These are phyloP conservation scores for Aspergillus spinulosporus DNA, from an alignment of 2,329 filamentous ascomycete species.

Conservation along the genomic window DNA sequence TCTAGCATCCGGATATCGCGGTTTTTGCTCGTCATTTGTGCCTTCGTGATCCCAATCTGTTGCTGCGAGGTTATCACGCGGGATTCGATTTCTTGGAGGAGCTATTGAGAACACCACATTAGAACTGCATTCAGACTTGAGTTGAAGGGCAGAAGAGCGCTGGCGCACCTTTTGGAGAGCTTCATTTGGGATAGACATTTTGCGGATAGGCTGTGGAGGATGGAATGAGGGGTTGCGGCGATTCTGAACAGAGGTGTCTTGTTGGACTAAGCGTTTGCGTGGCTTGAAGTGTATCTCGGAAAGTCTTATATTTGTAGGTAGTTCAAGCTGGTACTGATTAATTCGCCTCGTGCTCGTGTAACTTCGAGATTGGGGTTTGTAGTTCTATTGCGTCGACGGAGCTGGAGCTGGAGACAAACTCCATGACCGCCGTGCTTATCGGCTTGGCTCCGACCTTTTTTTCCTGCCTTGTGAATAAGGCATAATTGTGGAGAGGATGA, in stretches of 20 bases:
- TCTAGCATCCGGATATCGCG: conserved; percentile 86
- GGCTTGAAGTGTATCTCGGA: neutral
- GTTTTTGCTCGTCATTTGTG: conserved; percentile 81
- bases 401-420: neutral
- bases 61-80: conserved; percentile 87
- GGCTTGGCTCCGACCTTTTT: conserved; percentile 12
- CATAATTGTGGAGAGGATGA: neutral
- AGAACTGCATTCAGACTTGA: too few relatives aligned
- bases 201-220: conserved; percentile 26
- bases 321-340: neutral
- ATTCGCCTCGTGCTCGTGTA: too few relatives aligned
- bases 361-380: conserved; percentile 1
- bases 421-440: neutral
- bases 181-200: conserved; percentile 92
- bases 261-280: neutral
- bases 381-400: neutral
- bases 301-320: neutral
- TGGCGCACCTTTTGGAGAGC: conserved; percentile 78
- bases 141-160: neutral
- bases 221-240: conserved; percentile 6
- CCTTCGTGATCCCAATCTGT: conserved; percentile 81
- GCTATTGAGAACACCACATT: conserved; percentile 49
- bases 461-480: conserved; percentile 6
- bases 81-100: conserved; percentile 89
- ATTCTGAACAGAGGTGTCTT: neutral